Percentiles rank a stretch among this genome's conserved stretches.
Evolutionary conservation across 139 green algal species (phyloP).

Genomic region (Zygnema circumcarinatum): DNA sequence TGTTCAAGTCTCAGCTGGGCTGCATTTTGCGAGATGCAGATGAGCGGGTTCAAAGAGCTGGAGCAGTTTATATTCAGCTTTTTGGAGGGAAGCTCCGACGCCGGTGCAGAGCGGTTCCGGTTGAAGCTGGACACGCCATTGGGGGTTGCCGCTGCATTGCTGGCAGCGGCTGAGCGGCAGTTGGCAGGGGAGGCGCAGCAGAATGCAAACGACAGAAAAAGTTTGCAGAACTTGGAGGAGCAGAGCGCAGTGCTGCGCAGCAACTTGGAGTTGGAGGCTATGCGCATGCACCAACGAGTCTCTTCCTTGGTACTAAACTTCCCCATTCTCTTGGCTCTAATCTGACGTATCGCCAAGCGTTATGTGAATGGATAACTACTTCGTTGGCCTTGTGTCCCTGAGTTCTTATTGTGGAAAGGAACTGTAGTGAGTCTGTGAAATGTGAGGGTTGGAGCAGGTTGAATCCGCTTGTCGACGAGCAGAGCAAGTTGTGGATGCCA

Average conservation of each 20-base stretch:
- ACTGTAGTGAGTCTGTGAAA: no score
- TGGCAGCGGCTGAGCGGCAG: conserved; percentile 70
- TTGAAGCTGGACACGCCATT: conserved; percentile 95
- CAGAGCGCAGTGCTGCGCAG: conserved; percentile 77
- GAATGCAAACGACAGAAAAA: conserved; percentile 64
- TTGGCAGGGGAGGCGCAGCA: conserved; percentile 66
- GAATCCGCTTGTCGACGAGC: conserved; percentile 43
- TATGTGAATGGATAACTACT: no score
- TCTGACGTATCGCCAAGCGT: no score
- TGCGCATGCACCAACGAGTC: conserved; percentile 68
- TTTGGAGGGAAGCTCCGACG: conserved; percentile 67
- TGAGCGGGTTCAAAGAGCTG: conserved; percentile 54
- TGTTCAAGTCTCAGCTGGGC: no score
- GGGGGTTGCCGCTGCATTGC: conserved; percentile 82
- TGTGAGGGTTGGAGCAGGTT: no score
- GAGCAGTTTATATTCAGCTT: conserved; percentile 78
- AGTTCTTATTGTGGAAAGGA: no score
- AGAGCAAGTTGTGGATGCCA: conserved; percentile 57
- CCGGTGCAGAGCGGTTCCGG: conserved; percentile 78
- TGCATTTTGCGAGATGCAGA: conserved; percentile 7
- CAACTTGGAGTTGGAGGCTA: conserved; percentile 81
- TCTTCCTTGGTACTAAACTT: conserved; percentile 11
- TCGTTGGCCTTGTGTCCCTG: no score
- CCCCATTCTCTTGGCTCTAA: no score
- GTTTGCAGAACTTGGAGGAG: conserved; percentile 67